These are phyloP conservation scores for Alternaria solani DNA, from an alignment of 2,329 filamentous ascomycete genomes.

Conservation along the genomic window DNA sequence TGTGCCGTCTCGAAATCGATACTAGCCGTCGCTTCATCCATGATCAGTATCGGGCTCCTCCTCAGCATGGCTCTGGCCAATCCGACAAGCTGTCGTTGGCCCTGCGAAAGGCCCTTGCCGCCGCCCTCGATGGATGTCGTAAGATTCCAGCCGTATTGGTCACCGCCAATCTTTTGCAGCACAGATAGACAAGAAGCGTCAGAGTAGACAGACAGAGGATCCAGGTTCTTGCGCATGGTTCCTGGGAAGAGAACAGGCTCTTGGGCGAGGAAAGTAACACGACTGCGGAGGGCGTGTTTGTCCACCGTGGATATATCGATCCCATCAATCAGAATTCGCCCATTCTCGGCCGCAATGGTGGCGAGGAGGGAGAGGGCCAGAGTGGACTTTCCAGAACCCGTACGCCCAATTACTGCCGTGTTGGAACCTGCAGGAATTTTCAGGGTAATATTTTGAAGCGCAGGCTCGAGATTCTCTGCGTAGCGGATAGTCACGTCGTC, in stretches of 20 bases:
- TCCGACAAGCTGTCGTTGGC: conserved; percentile 71
- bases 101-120: conserved; percentile 69
- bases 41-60: conserved; percentile 67
- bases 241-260: conserved; percentile 72
- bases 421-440: conserved; percentile 79
- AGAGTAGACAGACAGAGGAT: conserved; percentile 65
- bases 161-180: conserved; percentile 62
- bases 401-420: conserved; percentile 81
- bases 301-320: conserved; percentile 68
- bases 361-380: conserved; percentile 69
- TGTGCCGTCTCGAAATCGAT: conserved; percentile 69
- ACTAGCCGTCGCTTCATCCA: conserved; percentile 72
- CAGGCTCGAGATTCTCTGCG: conserved; percentile 77
- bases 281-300: conserved; percentile 65
- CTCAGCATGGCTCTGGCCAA: conserved; percentile 69
- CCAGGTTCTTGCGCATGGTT: conserved; percentile 68
- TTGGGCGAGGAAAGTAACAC: conserved; percentile 73
- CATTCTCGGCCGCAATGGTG: conserved; percentile 60
- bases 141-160: conserved; percentile 63
- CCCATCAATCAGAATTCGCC: conserved; percentile 67
- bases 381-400: conserved; percentile 80
- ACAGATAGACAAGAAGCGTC: conserved; percentile 64
- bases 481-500: conserved; percentile 81
- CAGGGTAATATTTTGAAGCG: conserved; percentile 73
- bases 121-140: conserved; percentile 66